Percentiles rank a stretch among this genome's conserved stretches.
Evolutionary conservation across 805 yeast genomes (phyloP).

Genomic region (Diddensiella caesifluorescens): DNA sequence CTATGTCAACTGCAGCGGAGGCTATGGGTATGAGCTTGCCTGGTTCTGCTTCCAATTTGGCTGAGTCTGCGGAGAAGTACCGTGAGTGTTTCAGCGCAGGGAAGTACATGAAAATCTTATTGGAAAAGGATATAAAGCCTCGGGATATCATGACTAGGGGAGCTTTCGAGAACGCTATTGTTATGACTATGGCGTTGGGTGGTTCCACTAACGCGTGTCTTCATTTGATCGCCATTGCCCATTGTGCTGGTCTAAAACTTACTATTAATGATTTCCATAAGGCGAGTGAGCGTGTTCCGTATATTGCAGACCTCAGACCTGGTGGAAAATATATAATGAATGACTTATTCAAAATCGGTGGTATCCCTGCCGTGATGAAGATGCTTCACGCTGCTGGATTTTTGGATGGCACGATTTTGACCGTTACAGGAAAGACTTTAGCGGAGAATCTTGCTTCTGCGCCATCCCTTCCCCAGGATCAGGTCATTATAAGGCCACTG

Average conservation of each 20-base stretch:
- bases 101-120: conserved; percentile 68
- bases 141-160: conserved; percentile 83
- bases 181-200: conserved; percentile 89
- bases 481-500: conserved; percentile 71
- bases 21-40: conserved; percentile 91
- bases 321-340: conserved; percentile 97
- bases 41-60: conserved; percentile 83
- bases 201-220: conserved; percentile 95
- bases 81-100: conserved; percentile 76
- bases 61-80: conserved; percentile 69
- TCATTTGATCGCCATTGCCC: conserved; percentile 87
- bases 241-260: conserved; percentile 73
- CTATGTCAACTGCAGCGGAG: conserved; percentile 96
- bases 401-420: conserved; percentile 67
- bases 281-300: conserved; percentile 81
- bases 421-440: conserved; percentile 90
- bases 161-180: conserved; percentile 89
- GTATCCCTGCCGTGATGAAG: conserved; percentile 94
- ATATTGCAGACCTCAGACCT: conserved; percentile 91
- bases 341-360: conserved; percentile 77
- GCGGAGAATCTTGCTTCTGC: conserved; percentile 62
- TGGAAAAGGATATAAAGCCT: conserved; percentile 70
- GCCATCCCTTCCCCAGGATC: conserved; percentile 62
- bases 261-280: conserved; percentile 93
- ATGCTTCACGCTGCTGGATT: conserved; percentile 75